Percentiles rank a stretch among this genome's conserved stretches.
These are phyloP conservation scores for Diplodia mutila DNA, from an alignment of 2,329 filamentous ascomycete genomes.

Conservation along the genomic window DNA sequence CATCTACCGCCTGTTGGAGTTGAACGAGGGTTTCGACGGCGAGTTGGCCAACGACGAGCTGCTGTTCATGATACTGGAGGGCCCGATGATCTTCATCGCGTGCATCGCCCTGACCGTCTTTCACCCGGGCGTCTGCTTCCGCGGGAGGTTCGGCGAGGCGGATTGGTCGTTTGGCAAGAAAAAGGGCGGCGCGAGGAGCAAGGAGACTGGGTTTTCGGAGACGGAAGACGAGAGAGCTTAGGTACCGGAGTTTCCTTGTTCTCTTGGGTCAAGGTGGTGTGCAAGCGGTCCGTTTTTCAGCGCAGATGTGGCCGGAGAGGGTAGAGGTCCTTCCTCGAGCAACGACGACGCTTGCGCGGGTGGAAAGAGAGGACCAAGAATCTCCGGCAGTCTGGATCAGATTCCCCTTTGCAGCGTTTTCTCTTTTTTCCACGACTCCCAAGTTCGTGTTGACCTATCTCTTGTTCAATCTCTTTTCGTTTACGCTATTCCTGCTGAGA, in stretches of 20 bases:
- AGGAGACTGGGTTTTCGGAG: neutral
- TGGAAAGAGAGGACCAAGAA: neutral
- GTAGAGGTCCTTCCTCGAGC: neutral
- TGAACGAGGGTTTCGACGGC: slow-evolving; percentile 52
- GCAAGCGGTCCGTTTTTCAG: neutral
- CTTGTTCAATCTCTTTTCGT: neutral
- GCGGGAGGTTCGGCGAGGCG: slow-evolving; percentile 4
- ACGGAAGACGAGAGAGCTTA: neutral
- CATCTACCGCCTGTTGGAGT: slow-evolving; percentile 55
- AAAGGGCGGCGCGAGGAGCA: neutral
- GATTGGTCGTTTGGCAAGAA: neutral
- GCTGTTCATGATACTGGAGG: slow-evolving; percentile 56
- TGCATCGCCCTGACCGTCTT: slow-evolving; percentile 50
- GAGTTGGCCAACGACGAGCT: slow-evolving; percentile 53
- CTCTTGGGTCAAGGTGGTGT: neutral
- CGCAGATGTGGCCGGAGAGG: neutral
- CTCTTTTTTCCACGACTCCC: neutral
- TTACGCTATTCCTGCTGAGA: neutral
- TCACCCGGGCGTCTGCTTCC: slow-evolving; percentile 45
- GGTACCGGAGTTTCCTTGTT: neutral
- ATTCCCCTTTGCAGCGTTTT: neutral
- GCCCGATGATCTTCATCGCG: slow-evolving; percentile 57
- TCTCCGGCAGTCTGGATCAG: neutral
- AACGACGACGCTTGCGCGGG: neutral
- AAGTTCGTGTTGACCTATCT: neutral